Percentiles rank a stretch among this genome's conserved stretches.
phyloP scores from a whole-genome alignment of 495 filamentous ascomycete genomes.

The Xylaria scruposa region DNA sequence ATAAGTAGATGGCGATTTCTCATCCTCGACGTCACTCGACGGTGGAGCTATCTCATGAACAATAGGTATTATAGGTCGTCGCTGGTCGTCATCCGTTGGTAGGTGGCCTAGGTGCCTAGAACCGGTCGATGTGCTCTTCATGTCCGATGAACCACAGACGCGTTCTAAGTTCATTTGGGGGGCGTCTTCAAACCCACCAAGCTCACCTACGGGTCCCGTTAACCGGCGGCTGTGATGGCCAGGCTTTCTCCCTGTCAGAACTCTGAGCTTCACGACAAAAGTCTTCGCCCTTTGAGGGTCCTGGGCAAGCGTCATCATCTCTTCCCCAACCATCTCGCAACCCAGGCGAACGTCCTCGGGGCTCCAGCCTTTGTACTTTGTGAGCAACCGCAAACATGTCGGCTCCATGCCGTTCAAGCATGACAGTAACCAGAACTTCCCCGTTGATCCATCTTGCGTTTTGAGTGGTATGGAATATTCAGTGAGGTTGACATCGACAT shows the following conservation, averaged over 20 bases:
- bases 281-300: conserved; percentile 48
- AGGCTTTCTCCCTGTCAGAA: conserved; percentile 66
- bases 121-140: conserved; percentile 10
- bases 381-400: conserved; percentile 64
- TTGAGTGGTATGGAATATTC: conserved; percentile 67
- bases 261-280: conserved; percentile 54
- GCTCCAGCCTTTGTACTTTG: conserved; percentile 63
- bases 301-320: conserved; percentile 57
- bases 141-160: background rate
- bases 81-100: conserved; percentile 6
- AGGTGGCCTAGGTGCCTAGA: background rate
- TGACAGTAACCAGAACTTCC: conserved; percentile 70
- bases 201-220: conserved; percentile 36
- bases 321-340: conserved; percentile 60
- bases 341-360: conserved; percentile 59
- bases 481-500: conserved; percentile 63
- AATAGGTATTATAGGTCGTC: background rate
- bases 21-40: background rate
- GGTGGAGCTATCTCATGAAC: background rate
- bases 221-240: conserved; percentile 29
- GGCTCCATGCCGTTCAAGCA: conserved; percentile 72
- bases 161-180: conserved; percentile 8
- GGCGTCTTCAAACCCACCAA: conserved; percentile 29
- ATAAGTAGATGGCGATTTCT: background rate
- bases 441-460: conserved; percentile 59